Base-by-base conservation (phyloP, 2,329 filamentous ascomycete species). In the Ophioceras dolichostomum region DNA sequence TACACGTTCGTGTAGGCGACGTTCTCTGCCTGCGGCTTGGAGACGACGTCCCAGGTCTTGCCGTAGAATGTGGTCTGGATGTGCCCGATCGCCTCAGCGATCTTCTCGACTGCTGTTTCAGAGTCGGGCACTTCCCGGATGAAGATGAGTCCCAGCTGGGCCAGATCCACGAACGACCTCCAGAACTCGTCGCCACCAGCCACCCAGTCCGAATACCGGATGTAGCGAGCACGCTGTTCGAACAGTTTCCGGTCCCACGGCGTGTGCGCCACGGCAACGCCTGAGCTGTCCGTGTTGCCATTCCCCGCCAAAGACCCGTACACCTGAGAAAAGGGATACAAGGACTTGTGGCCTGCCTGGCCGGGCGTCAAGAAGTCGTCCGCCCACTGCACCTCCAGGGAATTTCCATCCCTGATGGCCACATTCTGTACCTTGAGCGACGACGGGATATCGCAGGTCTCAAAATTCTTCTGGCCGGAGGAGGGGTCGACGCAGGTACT, bases 21-120 rank as follows among this genome's bases (percentile, higher is more conserved):
- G 54, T 96, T 96, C 53, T 89, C 87, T 18, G 88, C 85, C 39
- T 84, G 57, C 2, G 82, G 79, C 37, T 93, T 81, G 4, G 79
- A 85, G 38, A 77, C 74, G 10, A 96, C 89, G 57, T 95, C 83
- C 77, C 88, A 96, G 0, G 86, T 94, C 47, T 70, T 67, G 30
- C 91, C 91, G 57, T 96, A 96, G 53, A 96, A 91, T 7, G 88
- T 91, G 48, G 86, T 78, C 50, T 86, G 82, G 19, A 95, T 61
- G 24, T 73, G 73, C 1, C 87, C 88, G 41, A 96, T 83, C 36
- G 78, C 73, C 4, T 67, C 65, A 2, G 78, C 82, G 40, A 96
- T 76, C 17, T 66, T 60, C 28, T 73, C 68, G 4, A 95, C 80
- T 4, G 76, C 69, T 2, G 67, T 58, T 42, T 81, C 73, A 13